phyloP scores from a whole-genome alignment of 371 early-diverging fungal species.

The Choanephora cucurbitarum region DNA sequence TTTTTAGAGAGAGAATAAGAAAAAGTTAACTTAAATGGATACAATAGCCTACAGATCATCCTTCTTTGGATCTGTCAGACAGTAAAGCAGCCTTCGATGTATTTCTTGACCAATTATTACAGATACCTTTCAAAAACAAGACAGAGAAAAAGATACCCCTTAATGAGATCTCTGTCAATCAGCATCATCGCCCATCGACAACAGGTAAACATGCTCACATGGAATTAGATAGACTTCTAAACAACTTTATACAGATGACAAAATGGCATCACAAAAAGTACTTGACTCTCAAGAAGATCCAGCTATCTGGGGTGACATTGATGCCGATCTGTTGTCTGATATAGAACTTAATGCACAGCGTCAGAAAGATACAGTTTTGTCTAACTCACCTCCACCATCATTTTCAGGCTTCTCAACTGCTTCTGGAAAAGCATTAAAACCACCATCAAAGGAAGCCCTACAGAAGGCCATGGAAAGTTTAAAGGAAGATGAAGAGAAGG shows the following conservation, averaged over 20 bases:
- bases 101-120: conserved; percentile 16
- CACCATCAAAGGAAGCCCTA: conserved; percentile 1
- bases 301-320: conserved; percentile 11
- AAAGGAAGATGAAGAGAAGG: neutral
- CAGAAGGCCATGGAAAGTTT: neutral
- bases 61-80: neutral
- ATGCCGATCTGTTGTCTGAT: conserved; percentile 5
- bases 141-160: conserved; percentile 2
- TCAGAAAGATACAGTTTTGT: neutral
- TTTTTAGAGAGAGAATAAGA: no score
- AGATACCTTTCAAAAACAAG: conserved; percentile 11
- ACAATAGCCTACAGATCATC: no score
- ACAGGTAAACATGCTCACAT: no score
- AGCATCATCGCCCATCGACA: neutral
- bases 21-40: no score
- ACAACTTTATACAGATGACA: neutral
- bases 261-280: neutral
- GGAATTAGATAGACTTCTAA: no score
- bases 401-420: conserved; percentile 10
- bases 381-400: neutral
- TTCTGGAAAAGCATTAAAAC: conserved; percentile 11
- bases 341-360: neutral
- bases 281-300: conserved; percentile 11
- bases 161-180: conserved; percentile 5
- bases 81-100: conserved; percentile 8